These are phyloP conservation scores for Russula emetica DNA, from an alignment of 768 basidiomycete genomes.

Conservation along the genomic window DNA sequence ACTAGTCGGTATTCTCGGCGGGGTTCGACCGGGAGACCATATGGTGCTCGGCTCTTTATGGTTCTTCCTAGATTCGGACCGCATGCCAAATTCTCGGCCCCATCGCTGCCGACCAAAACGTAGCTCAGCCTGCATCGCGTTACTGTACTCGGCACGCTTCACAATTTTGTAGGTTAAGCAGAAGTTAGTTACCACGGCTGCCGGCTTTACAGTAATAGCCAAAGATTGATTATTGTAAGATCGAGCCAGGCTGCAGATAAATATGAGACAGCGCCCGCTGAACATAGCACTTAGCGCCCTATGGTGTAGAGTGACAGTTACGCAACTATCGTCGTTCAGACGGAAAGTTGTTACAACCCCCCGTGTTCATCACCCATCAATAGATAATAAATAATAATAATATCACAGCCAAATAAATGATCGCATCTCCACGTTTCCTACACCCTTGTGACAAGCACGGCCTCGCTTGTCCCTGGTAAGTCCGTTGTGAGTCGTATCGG, in stretches of 20 bases:
- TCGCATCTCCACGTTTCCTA: neutral
- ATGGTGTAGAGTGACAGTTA: neutral
- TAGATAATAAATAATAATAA: neutral
- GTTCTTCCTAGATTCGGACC: neutral
- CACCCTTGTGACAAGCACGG: conserved; percentile 6
- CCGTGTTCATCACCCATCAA: neutral
- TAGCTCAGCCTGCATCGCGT: neutral
- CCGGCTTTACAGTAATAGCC: neutral
- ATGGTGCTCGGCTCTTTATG: conserved; percentile 11
- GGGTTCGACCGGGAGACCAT: conserved; percentile 5
- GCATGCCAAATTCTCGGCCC: neutral
- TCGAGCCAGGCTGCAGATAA: neutral
- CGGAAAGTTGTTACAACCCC: neutral
- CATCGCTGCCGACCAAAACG: neutral
- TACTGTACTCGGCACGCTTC: neutral
- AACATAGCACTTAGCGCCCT: neutral
- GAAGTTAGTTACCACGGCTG: neutral
- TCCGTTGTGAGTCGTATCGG: conserved; percentile 20
- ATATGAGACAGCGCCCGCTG: neutral
- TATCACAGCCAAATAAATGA: neutral
- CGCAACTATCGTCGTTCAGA: neutral
- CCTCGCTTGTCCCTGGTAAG: conserved; percentile 2
- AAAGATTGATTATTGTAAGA: neutral
- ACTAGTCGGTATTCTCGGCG: neutral
- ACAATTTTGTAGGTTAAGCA: neutral